Conservation (phyloP, 345 rosid species). For the Dovyalis caffra region DNA sequence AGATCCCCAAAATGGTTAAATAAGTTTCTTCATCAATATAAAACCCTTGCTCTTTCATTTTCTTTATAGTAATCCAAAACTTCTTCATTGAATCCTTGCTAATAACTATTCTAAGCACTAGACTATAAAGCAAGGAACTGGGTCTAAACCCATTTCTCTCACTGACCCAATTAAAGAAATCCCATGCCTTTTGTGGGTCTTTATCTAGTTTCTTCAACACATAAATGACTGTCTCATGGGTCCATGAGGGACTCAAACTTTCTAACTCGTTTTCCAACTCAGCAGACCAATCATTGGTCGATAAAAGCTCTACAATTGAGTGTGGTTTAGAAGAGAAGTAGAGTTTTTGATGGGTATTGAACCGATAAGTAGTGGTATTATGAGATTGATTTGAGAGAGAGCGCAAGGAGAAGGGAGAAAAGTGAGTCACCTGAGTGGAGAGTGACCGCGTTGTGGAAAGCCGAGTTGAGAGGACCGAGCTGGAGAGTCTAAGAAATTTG, state of each 20-base stretch:
- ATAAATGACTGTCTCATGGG: constrained; percentile 59
- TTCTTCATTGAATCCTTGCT: constrained; percentile 49
- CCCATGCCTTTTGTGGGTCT: constrained; percentile 46
- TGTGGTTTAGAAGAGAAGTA: constrained; percentile 44
- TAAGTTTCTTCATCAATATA: constrained; percentile 70
- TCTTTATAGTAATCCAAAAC: constrained; percentile 57
- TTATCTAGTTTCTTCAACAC: constrained; percentile 15
- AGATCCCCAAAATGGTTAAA: constrained; percentile 34
- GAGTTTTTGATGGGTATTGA: constrained; percentile 24
- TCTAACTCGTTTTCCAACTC: constrained; percentile 35
- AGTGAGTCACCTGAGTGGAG: constrained; percentile 43
- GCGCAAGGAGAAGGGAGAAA: constrained; percentile 18
- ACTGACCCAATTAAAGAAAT: constrained; percentile 68
- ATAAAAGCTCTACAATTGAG: constrained; percentile 46
- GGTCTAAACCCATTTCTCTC: constrained; percentile 53
- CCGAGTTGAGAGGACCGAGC: constrained; percentile 34
- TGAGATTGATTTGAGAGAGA: constrained; percentile 7
- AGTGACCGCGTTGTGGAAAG: constrained; percentile 29
- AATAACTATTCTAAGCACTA: constrained; percentile 60
- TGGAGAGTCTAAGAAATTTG: constrained; percentile 37
- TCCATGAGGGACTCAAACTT: constrained; percentile 24
- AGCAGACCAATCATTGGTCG: constrained; percentile 47
- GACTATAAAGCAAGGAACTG: constrained; percentile 58
- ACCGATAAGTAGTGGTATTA: constrained; percentile 14
- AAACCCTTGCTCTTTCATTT: constrained; percentile 59